Percentiles rank a stretch among this genome's conserved stretches.
These are phyloP conservation scores for Phytophthora boehmeriae DNA, from an alignment of 352 stramenopile genomes.

Conservation along the genomic window DNA sequence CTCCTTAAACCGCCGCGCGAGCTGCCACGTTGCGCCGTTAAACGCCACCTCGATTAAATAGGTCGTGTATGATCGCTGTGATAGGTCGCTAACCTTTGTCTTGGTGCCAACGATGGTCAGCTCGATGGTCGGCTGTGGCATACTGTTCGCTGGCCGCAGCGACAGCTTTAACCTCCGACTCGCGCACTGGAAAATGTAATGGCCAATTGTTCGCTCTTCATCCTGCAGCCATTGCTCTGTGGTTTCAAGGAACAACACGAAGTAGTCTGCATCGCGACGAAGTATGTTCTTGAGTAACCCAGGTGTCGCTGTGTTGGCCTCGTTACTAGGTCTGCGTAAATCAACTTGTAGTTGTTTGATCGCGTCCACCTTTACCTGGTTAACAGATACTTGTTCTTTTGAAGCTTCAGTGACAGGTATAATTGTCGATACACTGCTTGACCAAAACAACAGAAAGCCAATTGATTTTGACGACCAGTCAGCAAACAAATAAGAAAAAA, in stretches of 20 bases:
- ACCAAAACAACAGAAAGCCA: background rate
- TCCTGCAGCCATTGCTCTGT: conserved; percentile 59
- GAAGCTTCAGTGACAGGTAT: conserved; percentile 46
- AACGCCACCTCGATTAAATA: conserved; percentile 79
- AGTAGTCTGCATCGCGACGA: conserved; percentile 47
- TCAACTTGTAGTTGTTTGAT: conserved; percentile 57
- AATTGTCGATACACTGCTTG: conserved; percentile 39
- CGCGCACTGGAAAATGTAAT: conserved; percentile 43
- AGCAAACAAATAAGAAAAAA: conserved; percentile 1
- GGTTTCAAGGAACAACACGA: conserved; percentile 48
- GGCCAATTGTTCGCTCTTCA: conserved; percentile 48
- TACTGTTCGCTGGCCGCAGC: conserved; percentile 48
- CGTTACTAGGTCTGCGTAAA: conserved; percentile 8
- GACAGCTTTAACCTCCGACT: conserved; percentile 37
- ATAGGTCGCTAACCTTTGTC: conserved; percentile 82
- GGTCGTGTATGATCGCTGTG: conserved; percentile 66
- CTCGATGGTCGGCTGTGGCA: conserved; percentile 70
- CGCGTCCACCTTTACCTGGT: conserved; percentile 67
- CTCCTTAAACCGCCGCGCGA: conserved; percentile 72
- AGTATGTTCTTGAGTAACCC: conserved; percentile 19
- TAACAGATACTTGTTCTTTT: conserved; percentile 38
- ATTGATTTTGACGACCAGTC: background rate
- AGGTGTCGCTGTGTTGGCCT: conserved; percentile 6
- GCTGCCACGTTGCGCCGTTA: conserved; percentile 73
- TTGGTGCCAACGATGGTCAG: conserved; percentile 68